Evolutionary conservation across 2,329 filamentous ascomycete genomes (phyloP), one percentile per base, ranked within the genome.

Genomic region (Aspergillus quadricinctus): DNA sequence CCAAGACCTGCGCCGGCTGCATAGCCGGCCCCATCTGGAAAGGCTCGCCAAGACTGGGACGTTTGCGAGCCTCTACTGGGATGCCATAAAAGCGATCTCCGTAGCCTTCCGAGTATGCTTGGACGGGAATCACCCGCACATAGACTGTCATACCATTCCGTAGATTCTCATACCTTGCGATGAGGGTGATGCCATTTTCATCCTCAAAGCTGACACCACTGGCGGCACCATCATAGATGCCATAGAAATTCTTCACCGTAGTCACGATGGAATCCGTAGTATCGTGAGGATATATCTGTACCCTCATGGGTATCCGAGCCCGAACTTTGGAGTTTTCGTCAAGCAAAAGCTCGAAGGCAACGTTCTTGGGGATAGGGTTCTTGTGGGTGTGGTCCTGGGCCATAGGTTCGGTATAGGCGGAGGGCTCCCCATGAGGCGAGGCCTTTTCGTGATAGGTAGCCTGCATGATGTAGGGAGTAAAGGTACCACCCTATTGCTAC

Each of bases 171-270:
- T 96, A 97, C 58, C 91, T 86, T 61, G 93, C 92, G 75, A 99
- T 97, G 69, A 99, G 85, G 59, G 89, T 96, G 69, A 89, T 93
- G 68, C 90, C 91, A 67, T 88, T 81, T 62, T 90, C 85, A 74
- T 97, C 93, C 77, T 97, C 93, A 69, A 99, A 97, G 77, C 91
- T 96, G 69, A 99, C 88, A 63, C 94, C 92, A 71, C 88, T 88
- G 64, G 85, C 85, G 65, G 85, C 83, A 60, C 84, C 87, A 63
- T 93, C 90, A 73, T 97, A 97, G 64, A 99, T 83, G 59, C 94
- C 94, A 72, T 96, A 97, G 78, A 97, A 97, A 80, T 97, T 97
- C 83, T 96, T 97, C 70, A 97, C 93, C 1, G 94, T 97, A 14
- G 92, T 94, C 62, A 97, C 90, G 77, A 99, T 99, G 37, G 92